Base-by-base conservation (phyloP, 2,329 filamentous ascomycete species). In the Leptosphaerulina australis region DNA sequence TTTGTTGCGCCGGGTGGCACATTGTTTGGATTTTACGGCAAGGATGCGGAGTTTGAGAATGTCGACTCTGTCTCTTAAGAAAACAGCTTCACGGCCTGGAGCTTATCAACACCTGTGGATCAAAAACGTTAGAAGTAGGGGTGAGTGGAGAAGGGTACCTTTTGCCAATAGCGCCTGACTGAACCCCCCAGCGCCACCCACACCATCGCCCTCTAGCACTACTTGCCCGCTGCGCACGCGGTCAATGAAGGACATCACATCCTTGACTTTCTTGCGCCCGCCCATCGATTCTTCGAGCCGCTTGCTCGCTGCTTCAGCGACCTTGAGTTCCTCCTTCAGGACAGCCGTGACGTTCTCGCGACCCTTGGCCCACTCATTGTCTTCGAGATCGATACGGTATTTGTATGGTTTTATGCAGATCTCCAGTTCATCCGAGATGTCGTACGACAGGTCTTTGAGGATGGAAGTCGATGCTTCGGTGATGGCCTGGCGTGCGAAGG, bases 401-500 rank as follows among this genome's bases (percentile, higher is more conserved):
- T 99, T 99, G 79, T 93, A 99, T 0, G 95, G 94, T 74, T 99
- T 99, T 75, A 99, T 95, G 70, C 93, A 99, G 69, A 97, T 97
- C 73, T 99, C 94, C 1, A 99, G 90, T 74, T 97, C 94, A 66
- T 99, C 95, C 56, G 90, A 94, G 1, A 95, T 99, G 74, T 93
- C 94, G 76, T 97, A 97, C 58, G 96, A 96, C 11, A 93, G 83
- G 66, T 99, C 94, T 59, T 94, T 94, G 10, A 99, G 77, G 44
- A 99, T 97, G 20, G 85, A 88, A 0, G 90, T 88, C 1, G 91
- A 91, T 1, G 94, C 92, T 62, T 97, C 91, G 37, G 86, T 88
- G 59, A 99, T 97, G n/a, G 91, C 90, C 71, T 94, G 86, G 26
- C 90, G 87, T 8, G 94, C 94, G 64, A 94, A 96, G 0, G 95